Base-by-base conservation (phyloP, 2,329 filamentous ascomycete genomes). In the Apiospora phragmitis region DNA sequence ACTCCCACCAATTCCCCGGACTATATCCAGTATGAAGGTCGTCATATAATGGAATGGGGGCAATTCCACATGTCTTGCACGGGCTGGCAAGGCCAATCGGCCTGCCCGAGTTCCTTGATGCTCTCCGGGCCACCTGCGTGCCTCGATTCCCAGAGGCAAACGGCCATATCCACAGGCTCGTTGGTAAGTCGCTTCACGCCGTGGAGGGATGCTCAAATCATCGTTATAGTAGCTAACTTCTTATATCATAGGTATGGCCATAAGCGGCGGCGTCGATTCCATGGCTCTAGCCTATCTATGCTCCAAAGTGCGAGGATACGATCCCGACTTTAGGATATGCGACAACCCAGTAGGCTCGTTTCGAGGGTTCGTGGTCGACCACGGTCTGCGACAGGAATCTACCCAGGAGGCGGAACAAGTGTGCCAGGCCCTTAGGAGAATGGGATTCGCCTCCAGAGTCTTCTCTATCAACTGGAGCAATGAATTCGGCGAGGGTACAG, bases 241-340 rank as follows among this genome's bases (percentile, higher is more conserved):
- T 18, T 1, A 14, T 35, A 41, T 12, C 16, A 0, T 73, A 93
- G 92, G 88, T 69, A 84, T 98, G 71, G 96, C 95, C 21, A 85
- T 98, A 72, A 98, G 95, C 78, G 96, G 96, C 32, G 96, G 96
- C 9, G 93, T 96, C 49, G 96, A 99, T 81, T 98, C 95, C n/a
- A 99, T 98, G 95, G 95, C 95, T 38, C 85, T 99, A 72, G 94
- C 94, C 70, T 90, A 86, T 72, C 87, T 98, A 45, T 93, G 93
- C 78, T 86, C 85, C 67, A 81, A 84, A 65, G 76, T 87, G 45
- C 80, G 81, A 47, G 78, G 72, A 3, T 71, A 72, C 3, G 77
- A 83, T 65, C 77, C 76, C 2, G 71, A 74, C 35, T 76, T 84
- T 72, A 81, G 74, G 59, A 77, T 89, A 35, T 82, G 82, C 43